Base-by-base conservation (phyloP, 1,139 yeast species). In the Candida labiduridarum region DNA sequence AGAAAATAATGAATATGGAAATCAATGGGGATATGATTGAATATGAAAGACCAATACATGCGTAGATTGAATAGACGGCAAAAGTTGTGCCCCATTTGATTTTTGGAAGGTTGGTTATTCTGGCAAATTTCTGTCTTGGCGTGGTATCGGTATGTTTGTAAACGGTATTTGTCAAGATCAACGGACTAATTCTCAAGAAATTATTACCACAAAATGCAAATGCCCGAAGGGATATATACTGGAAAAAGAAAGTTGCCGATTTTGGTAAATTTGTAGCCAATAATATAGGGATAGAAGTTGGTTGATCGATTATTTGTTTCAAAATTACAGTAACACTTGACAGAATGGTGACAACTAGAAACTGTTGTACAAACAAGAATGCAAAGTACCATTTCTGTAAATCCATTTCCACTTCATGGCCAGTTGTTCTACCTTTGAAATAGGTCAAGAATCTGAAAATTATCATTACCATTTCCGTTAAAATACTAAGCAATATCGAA, bases 271-370 rank as follows among this genome's bases (percentile, higher is more conserved):
- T 88, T 5, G 79, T 74, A 0, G 96, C 96, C 44, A 89, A 68
- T 48, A 89, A 67, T 4, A 82, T 73, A 1, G 96, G 90, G 8
- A 88, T 80, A 1, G 88, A 82, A 0, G 85, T 80, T 2, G 96
- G 96, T 53, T 83, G 84, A 50, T 83, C 84, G 6, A 89, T 69
- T 2, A 87, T 71, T 54, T 82, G 85, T 54, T 83, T 84, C 42
- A 87, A 67, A 0, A 90, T 79, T 3, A 84, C 84, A 0, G 89
- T 82, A 9, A 89, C 71, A 34, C 96, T 91, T 0, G 96, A 86
- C 61, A 95, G 89, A 39, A 91, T 80, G 0, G 97, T 87, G 2
- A 91, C 91, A 39, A 91, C 95, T 41, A 91, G 66, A 58, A 91
- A 91, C 39, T 89, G 83, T 59, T 91, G 97, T 43, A 89, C 82